phyloP scores from a whole-genome alignment of 1,284 basidiomycete genomes.

The Ganoderma multipileum region DNA sequence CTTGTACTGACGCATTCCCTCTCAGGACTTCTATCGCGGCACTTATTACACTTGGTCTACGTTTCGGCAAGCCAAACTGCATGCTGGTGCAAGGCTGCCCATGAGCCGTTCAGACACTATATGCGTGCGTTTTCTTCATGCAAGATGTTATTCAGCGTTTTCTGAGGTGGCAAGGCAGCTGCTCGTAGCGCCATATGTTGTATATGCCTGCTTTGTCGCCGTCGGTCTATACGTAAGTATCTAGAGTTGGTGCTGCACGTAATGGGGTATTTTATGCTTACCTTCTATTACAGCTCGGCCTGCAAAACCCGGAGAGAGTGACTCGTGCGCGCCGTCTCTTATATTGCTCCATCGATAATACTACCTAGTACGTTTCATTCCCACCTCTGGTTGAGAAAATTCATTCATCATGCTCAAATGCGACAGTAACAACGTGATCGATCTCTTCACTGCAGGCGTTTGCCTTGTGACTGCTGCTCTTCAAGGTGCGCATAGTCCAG shows the following conservation, averaged over 20 bases:
- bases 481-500: constrained; percentile 27
- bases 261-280: background rate
- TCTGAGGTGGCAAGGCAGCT: constrained; percentile 15
- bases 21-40: constrained; percentile 28
- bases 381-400: background rate
- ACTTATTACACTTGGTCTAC: constrained; percentile 30
- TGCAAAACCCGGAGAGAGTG: constrained; percentile 34
- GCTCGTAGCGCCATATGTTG: constrained; percentile 31
- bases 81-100: background rate
- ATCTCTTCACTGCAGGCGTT: constrained; percentile 31
- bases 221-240: constrained; percentile 32
- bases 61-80: constrained; percentile 15
- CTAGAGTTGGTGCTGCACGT: background rate
- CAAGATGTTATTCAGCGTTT: background rate
- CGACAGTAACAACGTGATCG: constrained; percentile 22
- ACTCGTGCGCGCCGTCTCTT: constrained; percentile 33
- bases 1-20: background rate
- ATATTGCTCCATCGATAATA: constrained; percentile 37
- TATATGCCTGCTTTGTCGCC: constrained; percentile 32
- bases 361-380: constrained; percentile 29
- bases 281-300: constrained; percentile 25
- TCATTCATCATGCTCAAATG: background rate
- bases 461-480: constrained; percentile 31
- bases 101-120: constrained; percentile 12
- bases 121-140: constrained; percentile 16